phyloP scores from a whole-genome alignment of 106 monocot species.

The Posidonia australis region DNA sequence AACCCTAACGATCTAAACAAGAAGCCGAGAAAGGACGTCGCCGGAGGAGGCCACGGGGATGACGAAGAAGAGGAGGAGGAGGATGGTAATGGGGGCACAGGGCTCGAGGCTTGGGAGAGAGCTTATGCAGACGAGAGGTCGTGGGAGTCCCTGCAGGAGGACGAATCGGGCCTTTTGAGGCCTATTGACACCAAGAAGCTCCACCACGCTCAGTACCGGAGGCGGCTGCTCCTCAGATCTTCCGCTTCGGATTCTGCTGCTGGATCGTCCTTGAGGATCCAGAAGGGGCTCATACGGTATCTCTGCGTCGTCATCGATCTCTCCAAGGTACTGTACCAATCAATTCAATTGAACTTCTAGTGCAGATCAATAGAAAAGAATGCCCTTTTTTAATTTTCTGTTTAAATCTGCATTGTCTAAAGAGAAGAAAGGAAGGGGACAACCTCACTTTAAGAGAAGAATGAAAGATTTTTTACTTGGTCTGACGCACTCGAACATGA shows the following conservation, averaged over 20 bases:
- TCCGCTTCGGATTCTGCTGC: constrained; percentile 12
- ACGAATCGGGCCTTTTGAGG: constrained; percentile 81
- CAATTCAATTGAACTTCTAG: too few relatives aligned
- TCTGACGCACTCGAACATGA: too few relatives aligned
- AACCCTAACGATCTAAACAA: neutral
- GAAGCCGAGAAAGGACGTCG: neutral
- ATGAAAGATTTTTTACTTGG: too few relatives aligned
- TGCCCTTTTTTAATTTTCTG: too few relatives aligned
- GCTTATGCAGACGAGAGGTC: constrained; percentile 97
- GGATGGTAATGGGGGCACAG: constrained; percentile 20
- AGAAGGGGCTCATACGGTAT: constrained; percentile 93
- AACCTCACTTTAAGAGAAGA: too few relatives aligned
- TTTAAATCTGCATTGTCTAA: too few relatives aligned
- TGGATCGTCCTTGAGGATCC: constrained; percentile 42
- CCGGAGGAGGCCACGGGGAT: constrained; percentile 8
- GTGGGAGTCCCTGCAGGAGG: constrained; percentile 91
- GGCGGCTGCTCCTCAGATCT: constrained; percentile 59
- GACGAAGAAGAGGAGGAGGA: constrained; percentile 67
- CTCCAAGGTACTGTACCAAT: constrained; percentile 41
- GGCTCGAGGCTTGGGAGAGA: constrained; percentile 78
- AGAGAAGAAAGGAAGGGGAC: too few relatives aligned
- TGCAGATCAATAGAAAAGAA: too few relatives aligned
- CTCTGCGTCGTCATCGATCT: constrained; percentile 81
- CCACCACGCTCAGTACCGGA: constrained; percentile 82
- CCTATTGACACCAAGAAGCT: constrained; percentile 61